phyloP scores from a whole-genome alignment of 2,329 filamentous ascomycete genomes.

The Penicillium vulpinum region DNA sequence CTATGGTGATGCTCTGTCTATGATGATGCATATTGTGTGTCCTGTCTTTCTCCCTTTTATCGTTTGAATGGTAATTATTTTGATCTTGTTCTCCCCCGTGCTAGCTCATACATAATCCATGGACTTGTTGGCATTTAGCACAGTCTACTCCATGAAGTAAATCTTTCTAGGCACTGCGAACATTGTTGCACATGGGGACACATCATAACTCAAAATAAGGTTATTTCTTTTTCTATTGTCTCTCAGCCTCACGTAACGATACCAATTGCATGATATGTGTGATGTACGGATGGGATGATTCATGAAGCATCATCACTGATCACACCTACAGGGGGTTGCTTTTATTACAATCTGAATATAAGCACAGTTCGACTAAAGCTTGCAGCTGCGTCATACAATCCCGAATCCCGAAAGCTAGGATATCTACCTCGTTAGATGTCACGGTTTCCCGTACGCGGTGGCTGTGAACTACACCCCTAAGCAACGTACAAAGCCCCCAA shows the following conservation, averaged over 20 bases:
- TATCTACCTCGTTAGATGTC: neutral
- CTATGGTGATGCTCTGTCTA: constrained; percentile 15
- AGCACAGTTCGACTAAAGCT: neutral
- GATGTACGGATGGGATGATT: neutral
- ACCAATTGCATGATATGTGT: no score
- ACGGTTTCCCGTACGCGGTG: neutral
- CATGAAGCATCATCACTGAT: neutral
- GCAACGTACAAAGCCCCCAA: neutral
- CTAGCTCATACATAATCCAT: constrained; percentile 10
- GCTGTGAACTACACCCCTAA: neutral
- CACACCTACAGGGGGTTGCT: neutral
- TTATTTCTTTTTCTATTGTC: neutral
- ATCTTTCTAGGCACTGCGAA: neutral
- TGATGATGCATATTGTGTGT: constrained; percentile 16
- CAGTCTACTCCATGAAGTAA: neutral
- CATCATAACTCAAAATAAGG: neutral
- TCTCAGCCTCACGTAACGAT: neutral
- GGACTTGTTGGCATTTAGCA: neutral
- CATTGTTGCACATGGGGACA: neutral
- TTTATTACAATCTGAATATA: neutral
- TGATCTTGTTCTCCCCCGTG: neutral
- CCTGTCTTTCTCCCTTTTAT: constrained; percentile 7
- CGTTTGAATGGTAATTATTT: constrained; percentile 6
- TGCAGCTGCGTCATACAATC: neutral
- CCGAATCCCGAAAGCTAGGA: neutral